Conservation (phyloP, 2,329 filamentous ascomycete species). For the Fusarium tjaetaba region DNA sequence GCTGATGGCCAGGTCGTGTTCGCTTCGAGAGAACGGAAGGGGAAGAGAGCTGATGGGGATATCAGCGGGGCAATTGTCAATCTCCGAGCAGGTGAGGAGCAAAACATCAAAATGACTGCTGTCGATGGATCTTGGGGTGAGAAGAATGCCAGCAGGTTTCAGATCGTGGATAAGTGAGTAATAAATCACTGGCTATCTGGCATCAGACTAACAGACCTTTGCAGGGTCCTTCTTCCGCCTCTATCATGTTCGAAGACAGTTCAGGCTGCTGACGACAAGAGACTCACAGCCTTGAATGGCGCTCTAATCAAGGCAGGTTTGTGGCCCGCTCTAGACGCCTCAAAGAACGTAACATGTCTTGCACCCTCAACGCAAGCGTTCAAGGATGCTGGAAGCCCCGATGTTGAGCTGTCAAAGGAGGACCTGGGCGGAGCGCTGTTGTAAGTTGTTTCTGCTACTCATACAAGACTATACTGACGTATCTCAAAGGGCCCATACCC, state of each 20-base stretch:
- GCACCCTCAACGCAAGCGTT: slow-evolving; percentile 32
- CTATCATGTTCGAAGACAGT: slow-evolving; percentile 27
- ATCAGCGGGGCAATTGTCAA: slow-evolving; percentile 3
- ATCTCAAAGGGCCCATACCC: slow-evolving; percentile 17
- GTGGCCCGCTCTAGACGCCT: slow-evolving; percentile 26
- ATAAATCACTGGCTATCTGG: accelerated
- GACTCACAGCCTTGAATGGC: slow-evolving; percentile 15
- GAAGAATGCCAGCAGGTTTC: slow-evolving; percentile 27
- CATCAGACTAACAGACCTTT: accelerated
- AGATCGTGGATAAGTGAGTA: slow-evolving; percentile 31
- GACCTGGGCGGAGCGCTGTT: slow-evolving; percentile 16
- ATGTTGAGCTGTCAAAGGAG: slow-evolving; percentile 4
- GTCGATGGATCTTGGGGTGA: slow-evolving; percentile 36
- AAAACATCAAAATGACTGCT: slow-evolving; percentile 35
- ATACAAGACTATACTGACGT: background rate
- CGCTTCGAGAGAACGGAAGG: background rate
- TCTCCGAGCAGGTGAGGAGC: slow-evolving; percentile 26
- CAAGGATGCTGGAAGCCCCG: slow-evolving; percentile 25
- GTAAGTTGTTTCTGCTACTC: background rate
- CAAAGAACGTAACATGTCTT: slow-evolving; percentile 37
- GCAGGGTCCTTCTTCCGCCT: slow-evolving; percentile 27
- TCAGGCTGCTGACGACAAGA: slow-evolving; percentile 2
- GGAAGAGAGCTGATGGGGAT: slow-evolving; percentile 1
- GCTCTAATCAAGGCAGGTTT: slow-evolving; percentile 25
- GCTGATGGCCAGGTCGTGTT: slow-evolving; percentile 35